Evolutionary conservation across 305 asterid genomes (phyloP).

Genomic region (Fraxinus platypoda): DNA sequence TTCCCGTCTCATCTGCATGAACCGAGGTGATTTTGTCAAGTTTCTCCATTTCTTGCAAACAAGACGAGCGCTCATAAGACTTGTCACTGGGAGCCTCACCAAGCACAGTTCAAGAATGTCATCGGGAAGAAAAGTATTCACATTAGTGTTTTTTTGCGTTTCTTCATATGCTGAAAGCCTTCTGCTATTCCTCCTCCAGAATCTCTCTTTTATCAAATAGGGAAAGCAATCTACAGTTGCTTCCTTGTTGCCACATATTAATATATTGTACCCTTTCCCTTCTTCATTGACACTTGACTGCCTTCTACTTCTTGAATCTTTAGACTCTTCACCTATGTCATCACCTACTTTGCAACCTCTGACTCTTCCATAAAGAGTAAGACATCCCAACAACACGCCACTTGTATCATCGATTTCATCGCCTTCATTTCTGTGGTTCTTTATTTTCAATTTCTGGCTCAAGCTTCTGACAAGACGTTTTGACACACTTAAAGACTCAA

Average conservation of each 20-base stretch:
- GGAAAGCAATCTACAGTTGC: slow-evolving; percentile 71
- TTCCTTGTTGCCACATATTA: slow-evolving; percentile 50
- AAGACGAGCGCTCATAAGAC: slow-evolving; percentile 81
- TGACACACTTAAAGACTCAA: slow-evolving; percentile 62
- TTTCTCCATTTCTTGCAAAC: slow-evolving; percentile 93
- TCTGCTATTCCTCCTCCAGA: slow-evolving; percentile 59
- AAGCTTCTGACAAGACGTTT: slow-evolving; percentile 63
- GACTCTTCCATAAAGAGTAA: slow-evolving; percentile 64
- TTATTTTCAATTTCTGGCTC: slow-evolving; percentile 77
- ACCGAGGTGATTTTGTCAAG: slow-evolving; percentile 61
- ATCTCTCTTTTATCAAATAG: slow-evolving; percentile 56
- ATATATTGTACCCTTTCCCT: slow-evolving; percentile 44
- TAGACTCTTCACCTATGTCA: slow-evolving; percentile 63
- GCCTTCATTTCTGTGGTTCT: slow-evolving; percentile 43
- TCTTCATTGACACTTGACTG: slow-evolving; percentile 70
- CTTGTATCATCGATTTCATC: slow-evolving; percentile 49
- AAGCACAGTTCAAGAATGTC: slow-evolving; percentile 86
- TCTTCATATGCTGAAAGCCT: slow-evolving; percentile 40
- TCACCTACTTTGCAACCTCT: slow-evolving; percentile 96
- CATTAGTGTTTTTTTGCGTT: slow-evolving; percentile 33
- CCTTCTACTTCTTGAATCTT: slow-evolving; percentile 54
- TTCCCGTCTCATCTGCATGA: slow-evolving; percentile 73
- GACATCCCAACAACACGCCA: slow-evolving; percentile 70
- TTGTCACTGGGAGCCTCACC: slow-evolving; percentile 71
- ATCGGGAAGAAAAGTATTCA: slow-evolving; percentile 70